Conservation (phyloP, 1,139 yeast species). For the Magnusiomyces clavatus region DNA sequence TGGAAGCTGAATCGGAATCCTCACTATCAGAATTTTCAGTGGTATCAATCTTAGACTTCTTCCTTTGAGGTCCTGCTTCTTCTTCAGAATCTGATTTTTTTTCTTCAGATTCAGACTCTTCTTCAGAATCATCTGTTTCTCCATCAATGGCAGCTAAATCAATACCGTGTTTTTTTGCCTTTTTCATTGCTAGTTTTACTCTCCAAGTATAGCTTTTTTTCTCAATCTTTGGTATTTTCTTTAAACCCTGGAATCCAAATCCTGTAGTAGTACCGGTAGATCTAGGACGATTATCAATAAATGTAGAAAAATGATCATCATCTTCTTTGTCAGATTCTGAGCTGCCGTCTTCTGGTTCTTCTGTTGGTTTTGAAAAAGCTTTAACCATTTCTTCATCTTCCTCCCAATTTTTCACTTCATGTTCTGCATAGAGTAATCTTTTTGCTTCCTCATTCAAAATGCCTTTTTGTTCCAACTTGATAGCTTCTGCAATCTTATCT, state of each 20-base stretch:
- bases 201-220: conserved; percentile 46
- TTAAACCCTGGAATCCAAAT: conserved; percentile 58
- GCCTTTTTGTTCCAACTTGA: conserved; percentile 67
- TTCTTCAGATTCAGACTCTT: conserved; percentile 18
- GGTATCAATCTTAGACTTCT: conserved; percentile 17
- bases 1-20: conserved; percentile 17
- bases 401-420: conserved; percentile 59
- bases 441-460: conserved; percentile 56
- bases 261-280: conserved; percentile 61
- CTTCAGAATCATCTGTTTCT: conserved; percentile 25
- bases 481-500: conserved; percentile 68
- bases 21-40: conserved; percentile 1
- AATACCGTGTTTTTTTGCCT: conserved; percentile 28
- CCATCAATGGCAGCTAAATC: conserved; percentile 37
- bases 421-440: conserved; percentile 61
- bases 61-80: conserved; percentile 14
- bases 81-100: conserved; percentile 17
- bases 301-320: conserved; percentile 39
- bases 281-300: conserved; percentile 66
- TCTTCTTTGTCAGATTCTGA: conserved; percentile 16
- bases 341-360: conserved; percentile 11
- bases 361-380: not conserved
- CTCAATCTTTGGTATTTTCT: conserved; percentile 40
- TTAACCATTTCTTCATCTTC: conserved; percentile 29
- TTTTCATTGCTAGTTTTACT: conserved; percentile 43